Conservation (phyloP, 768 basidiomycete species). For the Kockovaella imperatae region DNA sequence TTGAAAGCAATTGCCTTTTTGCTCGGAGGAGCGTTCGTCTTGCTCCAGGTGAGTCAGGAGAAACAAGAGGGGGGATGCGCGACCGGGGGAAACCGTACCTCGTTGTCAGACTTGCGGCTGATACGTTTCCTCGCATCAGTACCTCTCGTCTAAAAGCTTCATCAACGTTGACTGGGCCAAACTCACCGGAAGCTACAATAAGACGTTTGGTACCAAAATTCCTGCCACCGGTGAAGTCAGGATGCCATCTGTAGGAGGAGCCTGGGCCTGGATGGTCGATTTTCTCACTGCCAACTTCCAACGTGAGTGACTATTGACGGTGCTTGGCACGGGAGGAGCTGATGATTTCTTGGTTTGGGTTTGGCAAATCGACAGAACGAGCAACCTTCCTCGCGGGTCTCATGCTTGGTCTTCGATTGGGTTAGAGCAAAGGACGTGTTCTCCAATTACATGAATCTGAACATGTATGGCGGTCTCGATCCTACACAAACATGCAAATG, state of each 20-base stretch:
- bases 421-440: conserved; percentile 51
- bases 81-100: background rate
- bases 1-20: conserved; percentile 71
- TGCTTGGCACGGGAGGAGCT: background rate
- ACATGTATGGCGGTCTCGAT: background rate
- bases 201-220: conserved; percentile 57
- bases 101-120: background rate
- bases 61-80: too few species aligned
- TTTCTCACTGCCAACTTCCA: conserved; percentile 92
- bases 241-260: conserved; percentile 55
- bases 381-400: conserved; percentile 83
- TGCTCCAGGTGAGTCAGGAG: conserved; percentile 64
- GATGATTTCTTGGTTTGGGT: too few species aligned
- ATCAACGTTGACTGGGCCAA: conserved; percentile 74
- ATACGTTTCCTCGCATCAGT: conserved; percentile 54
- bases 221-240: conserved; percentile 54
- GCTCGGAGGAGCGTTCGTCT: conserved; percentile 81
- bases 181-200: conserved; percentile 61
- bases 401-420: conserved; percentile 69
- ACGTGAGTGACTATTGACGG: conserved; percentile 48
- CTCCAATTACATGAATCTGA: too few species aligned
- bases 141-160: conserved; percentile 63
- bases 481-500: background rate
- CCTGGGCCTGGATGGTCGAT: conserved; percentile 56
- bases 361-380: conserved; percentile 47